A percentile compares a stretch with the other conserved stretches of the same genome.
These are phyloP conservation scores for Cystofilobasidium macerans DNA, from an alignment of 768 basidiomycete genomes.

Conservation along the genomic window DNA sequence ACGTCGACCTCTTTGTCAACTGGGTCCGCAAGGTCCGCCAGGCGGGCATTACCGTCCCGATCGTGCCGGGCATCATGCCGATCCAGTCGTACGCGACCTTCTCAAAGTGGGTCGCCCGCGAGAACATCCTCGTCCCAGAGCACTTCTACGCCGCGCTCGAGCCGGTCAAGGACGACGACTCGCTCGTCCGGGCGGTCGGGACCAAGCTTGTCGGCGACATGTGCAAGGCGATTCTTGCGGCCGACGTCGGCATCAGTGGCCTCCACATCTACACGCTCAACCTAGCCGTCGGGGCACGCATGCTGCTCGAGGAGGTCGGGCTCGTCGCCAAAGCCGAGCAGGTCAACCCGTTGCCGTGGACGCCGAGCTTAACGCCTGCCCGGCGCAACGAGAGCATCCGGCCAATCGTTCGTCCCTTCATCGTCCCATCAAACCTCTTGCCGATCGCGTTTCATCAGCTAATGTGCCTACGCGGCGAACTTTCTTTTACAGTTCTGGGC, in stretches of 20 bases:
- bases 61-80: constrained; percentile 81
- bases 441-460: no score
- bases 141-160: constrained; percentile 62
- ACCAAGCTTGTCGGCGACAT: constrained; percentile 91
- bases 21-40: constrained; percentile 77
- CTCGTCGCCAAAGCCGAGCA: constrained; percentile 71
- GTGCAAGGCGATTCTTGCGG: constrained; percentile 74
- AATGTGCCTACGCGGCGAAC: no score
- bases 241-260: constrained; percentile 62
- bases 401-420: constrained; percentile 49
- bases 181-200: constrained; percentile 81
- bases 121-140: constrained; percentile 54
- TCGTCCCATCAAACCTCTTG: neutral
- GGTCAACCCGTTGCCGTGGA: constrained; percentile 92
- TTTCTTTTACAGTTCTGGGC: constrained; percentile 53
- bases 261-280: constrained; percentile 98
- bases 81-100: constrained; percentile 97
- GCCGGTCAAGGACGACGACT: constrained; percentile 82
- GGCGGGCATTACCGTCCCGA: constrained; percentile 76
- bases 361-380: constrained; percentile 92
- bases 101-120: constrained; percentile 48
- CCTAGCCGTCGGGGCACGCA: constrained; percentile 83
- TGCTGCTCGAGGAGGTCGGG: constrained; percentile 84
- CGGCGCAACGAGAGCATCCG: constrained; percentile 84
- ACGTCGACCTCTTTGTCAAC: constrained; percentile 73